Base-by-base conservation (phyloP, 345 rosid species). In the Heritiera littoralis region DNA sequence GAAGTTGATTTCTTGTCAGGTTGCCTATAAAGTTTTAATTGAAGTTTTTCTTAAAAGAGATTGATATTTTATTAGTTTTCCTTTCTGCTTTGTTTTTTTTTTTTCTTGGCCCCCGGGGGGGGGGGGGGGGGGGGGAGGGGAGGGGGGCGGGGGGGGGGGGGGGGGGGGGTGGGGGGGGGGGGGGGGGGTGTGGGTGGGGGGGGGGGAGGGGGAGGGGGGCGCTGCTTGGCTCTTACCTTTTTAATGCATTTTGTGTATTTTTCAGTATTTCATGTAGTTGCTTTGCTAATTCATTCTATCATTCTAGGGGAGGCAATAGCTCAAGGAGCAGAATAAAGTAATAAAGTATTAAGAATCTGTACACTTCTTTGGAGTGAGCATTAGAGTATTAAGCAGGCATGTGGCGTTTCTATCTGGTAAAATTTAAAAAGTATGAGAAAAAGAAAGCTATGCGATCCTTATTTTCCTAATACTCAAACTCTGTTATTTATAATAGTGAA, bases 1-100 rank as follows among this genome's bases (percentile, higher is more conserved):
- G 18, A 81, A 85, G 65, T 76, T 90, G 79, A 89, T 95, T 65
- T 88, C 99, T 41, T 78, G 73, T 30, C 93, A 92, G 99, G 99
- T 93, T 64, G 52, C 48, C n/a, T 23, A 8, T 52, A 43, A 75
- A 59, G 28, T 70, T 48, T 67, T 51, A 32, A 12, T 7, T 15
- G 11, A 56, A 13, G n/a, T 15, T 51, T 59, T 77, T 63, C 13
- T 2, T 35, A 7, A n/a, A 5, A 2, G 18, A 48, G 38, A 23
- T 46, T 46, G 40, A 46, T 46, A n/a, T 71, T 75, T 60, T 46
- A 12, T 35, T 55, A 15, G 18, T 38, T 70, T 70, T 74, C n/a
- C 51, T 73, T 49, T 73, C 17, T 61, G 9, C 58, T 72, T 56
- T 41, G 4, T 38, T 38, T 38, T 38, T 38, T 38, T 38, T 38